phyloP scores from a whole-genome alignment of 73 alveolate species.

The Symbiodinium natans region DNA sequence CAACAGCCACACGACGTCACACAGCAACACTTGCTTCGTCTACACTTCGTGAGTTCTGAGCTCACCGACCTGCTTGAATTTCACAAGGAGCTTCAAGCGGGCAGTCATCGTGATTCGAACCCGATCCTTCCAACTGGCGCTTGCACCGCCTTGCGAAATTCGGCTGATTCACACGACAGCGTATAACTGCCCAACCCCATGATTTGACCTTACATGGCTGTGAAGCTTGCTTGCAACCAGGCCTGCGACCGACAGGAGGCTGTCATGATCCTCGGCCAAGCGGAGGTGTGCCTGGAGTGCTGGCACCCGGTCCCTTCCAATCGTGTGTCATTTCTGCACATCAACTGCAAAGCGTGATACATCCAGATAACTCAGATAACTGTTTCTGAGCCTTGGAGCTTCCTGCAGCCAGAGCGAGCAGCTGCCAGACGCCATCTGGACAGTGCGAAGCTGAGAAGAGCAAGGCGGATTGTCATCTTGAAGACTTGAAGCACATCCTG shows the following conservation, averaged over 20 bases:
- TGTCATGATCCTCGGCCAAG: constrained; percentile 62
- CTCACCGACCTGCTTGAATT: constrained; percentile 66
- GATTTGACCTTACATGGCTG: too few species aligned
- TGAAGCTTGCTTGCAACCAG: background rate
- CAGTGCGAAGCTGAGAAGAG: too few species aligned
- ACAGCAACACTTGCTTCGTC: background rate
- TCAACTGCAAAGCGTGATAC: too few species aligned
- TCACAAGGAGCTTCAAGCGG: constrained; percentile 81
- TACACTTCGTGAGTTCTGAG: too few species aligned
- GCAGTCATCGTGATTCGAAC: constrained; percentile 90
- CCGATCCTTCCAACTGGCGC: constrained; percentile 62
- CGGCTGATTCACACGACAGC: background rate
- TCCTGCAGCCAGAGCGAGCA: constrained; percentile 85
- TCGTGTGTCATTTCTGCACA: too few species aligned
- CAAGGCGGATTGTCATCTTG: too few species aligned
- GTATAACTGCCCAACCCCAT: too few species aligned
- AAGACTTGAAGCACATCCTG: too few species aligned
- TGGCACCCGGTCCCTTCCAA: too few species aligned
- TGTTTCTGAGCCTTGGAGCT: constrained; percentile 76
- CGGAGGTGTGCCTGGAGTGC: constrained; percentile 75
- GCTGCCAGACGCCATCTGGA: constrained; percentile 68
- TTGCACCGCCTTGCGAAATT: constrained; percentile 30
- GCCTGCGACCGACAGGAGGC: constrained; percentile 58
- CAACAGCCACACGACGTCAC: background rate
- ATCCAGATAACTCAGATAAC: too few species aligned